Evolutionary conservation across 805 yeast genomes (phyloP).

Genomic region (Nakazawaea peltata): DNA sequence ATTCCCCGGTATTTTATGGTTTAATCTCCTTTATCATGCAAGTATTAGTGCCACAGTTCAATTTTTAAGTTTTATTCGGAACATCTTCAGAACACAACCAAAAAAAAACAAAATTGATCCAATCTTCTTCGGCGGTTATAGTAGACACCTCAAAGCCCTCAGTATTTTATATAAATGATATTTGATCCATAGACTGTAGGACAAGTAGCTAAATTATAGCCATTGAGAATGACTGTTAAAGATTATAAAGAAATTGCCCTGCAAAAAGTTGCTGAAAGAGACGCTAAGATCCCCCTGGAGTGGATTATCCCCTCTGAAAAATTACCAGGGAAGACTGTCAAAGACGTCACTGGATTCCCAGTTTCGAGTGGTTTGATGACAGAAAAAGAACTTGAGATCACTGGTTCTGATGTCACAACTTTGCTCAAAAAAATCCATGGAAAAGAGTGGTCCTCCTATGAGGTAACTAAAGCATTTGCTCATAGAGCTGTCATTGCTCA

Average conservation of each 20-base stretch:
- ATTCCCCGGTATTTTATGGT: no score
- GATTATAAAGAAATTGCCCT: conserved; percentile 31
- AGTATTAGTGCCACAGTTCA: no score
- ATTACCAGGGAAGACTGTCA: conserved; percentile 22
- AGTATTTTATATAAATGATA: no score
- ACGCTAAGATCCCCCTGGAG: conserved; percentile 32
- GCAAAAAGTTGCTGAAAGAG: conserved; percentile 31
- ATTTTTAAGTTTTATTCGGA: no score
- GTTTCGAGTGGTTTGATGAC: conserved; percentile 26
- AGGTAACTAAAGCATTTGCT: conserved; percentile 46
- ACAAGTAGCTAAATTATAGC: no score
- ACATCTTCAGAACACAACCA: no score
- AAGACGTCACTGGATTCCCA: conserved; percentile 32
- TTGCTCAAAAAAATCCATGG: conserved; percentile 3
- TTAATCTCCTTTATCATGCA: no score
- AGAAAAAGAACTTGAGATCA: conserved; percentile 29
- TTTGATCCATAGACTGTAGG: no score
- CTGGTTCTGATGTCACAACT: conserved; percentile 22
- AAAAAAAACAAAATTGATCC: no score
- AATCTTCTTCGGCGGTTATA: no score
- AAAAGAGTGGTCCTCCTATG: conserved; percentile 31
- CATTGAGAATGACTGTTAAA: conserved; percentile 3
- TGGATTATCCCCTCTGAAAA: conserved; percentile 32
- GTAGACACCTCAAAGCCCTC: no score
- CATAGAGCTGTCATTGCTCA: conserved; percentile 54